Evolutionary conservation across 495 filamentous ascomycete genomes (phyloP).

Genomic region (Xylaria bambusicola): DNA sequence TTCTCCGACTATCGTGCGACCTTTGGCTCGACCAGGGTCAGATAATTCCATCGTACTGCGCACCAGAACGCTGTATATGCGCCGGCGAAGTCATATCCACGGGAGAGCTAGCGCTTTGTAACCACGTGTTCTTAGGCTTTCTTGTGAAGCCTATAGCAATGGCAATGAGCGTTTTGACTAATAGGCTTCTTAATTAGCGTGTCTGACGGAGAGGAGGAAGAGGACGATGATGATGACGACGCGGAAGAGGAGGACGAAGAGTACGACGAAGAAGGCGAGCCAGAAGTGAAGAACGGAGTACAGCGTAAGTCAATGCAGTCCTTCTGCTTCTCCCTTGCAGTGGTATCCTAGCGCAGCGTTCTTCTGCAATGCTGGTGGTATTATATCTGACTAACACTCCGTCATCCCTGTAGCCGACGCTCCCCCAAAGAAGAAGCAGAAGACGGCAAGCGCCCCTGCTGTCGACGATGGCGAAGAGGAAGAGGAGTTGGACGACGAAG

Average conservation of each 20-base stretch:
- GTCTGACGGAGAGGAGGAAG: constrained; percentile 38
- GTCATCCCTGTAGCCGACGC: constrained; percentile 34
- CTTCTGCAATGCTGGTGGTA: background rate
- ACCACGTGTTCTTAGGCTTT: background rate
- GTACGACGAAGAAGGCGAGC: constrained; percentile 34
- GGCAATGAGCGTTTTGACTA: background rate
- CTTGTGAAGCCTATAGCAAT: background rate
- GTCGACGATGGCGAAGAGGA: constrained; percentile 35
- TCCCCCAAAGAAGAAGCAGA: constrained; percentile 52
- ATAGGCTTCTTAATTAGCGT: constrained; percentile 19
- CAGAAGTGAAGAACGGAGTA: constrained; percentile 32
- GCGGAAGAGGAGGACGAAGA: constrained; percentile 45
- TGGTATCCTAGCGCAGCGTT: background rate
- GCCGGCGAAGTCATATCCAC: background rate
- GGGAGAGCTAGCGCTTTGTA: background rate
- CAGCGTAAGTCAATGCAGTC: constrained; percentile 28
- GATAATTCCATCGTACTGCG: constrained; percentile 9
- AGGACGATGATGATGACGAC: constrained; percentile 42
- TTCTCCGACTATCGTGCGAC: background rate
- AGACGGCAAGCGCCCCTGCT: constrained; percentile 37
- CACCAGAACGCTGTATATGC: constrained; percentile 27
- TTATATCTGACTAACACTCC: constrained; percentile 19
- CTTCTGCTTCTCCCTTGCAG: background rate
- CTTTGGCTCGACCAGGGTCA: constrained; percentile 1
- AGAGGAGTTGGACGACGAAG: constrained; percentile 39